Conservation (phyloP, 2,329 filamentous ascomycete species). For the Botrytis medusae region DNA sequence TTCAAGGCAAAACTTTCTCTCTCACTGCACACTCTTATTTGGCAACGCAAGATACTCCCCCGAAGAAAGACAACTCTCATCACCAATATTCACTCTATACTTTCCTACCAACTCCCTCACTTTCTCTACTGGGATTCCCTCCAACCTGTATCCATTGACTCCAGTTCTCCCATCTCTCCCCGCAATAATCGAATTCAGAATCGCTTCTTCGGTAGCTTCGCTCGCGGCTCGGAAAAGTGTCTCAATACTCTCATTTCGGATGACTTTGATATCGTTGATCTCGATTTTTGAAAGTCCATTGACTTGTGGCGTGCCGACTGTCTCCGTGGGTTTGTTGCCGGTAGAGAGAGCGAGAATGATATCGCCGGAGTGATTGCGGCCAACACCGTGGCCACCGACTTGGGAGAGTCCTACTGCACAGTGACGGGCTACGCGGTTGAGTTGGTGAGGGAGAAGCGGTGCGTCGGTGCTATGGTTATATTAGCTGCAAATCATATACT, state of each 20-base stretch:
- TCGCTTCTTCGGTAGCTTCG: slow-evolving; percentile 64
- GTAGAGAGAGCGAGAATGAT: slow-evolving; percentile 69
- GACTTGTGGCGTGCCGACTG: slow-evolving; percentile 34
- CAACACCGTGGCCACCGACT: slow-evolving; percentile 57
- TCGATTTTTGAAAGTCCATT: slow-evolving; percentile 37
- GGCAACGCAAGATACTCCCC: not conserved
- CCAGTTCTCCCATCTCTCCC: slow-evolving; percentile 61
- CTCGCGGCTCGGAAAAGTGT: slow-evolving; percentile 60
- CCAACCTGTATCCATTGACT: slow-evolving; percentile 49
- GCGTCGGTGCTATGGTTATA: slow-evolving; percentile 50
- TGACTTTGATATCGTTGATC: slow-evolving; percentile 48
- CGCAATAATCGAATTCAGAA: slow-evolving; percentile 60
- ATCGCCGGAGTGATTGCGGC: slow-evolving; percentile 61
- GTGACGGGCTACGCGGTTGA: slow-evolving; percentile 58
- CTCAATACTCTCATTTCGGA: slow-evolving; percentile 61
- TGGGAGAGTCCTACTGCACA: slow-evolving; percentile 59
- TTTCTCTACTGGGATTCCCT: slow-evolving; percentile 49
- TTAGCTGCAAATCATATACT: not conserved
- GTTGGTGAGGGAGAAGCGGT: slow-evolving; percentile 56
- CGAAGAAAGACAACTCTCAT: not conserved
- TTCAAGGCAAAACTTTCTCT: not conserved
- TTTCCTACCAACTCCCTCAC: slow-evolving; percentile 30
- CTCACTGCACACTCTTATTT: not conserved
- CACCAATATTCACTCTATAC: slow-evolving; percentile 28
- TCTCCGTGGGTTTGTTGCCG: slow-evolving; percentile 44